Evolutionary conservation across 176 grass and related monocot species (phyloP).

Genomic region (Paspalum vaginatum): DNA sequence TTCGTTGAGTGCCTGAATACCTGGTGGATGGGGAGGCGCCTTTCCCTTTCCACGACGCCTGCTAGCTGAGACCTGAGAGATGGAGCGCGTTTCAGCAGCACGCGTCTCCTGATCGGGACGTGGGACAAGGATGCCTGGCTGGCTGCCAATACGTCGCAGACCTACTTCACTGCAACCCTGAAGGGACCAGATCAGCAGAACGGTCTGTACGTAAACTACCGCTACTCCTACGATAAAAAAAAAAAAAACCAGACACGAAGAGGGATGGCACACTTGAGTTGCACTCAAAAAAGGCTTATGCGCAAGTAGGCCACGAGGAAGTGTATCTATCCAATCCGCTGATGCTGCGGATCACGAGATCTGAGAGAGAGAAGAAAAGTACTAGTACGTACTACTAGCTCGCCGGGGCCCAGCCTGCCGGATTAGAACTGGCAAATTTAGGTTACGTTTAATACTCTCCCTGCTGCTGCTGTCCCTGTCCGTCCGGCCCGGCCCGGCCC

Average conservation of each 20-base stretch:
- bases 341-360: conserved; percentile 25
- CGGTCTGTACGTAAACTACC: background rate
- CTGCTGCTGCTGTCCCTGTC: background rate
- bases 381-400: too few species aligned
- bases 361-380: background rate
- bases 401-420: background rate
- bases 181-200: background rate
- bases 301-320: conserved; percentile 7
- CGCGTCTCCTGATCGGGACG: background rate
- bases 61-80: too few species aligned
- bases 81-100: background rate
- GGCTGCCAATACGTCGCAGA: background rate
- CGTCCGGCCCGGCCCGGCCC: background rate
- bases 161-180: too few species aligned
- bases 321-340: background rate
- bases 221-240: too few species aligned
- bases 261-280: background rate
- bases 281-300: background rate
- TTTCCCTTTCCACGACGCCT: background rate
- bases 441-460: conserved; percentile 30
- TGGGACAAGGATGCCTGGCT: background rate
- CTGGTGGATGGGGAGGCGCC: background rate
- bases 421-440: conserved; percentile 51
- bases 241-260: too few species aligned
- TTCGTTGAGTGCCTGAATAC: background rate